Evolutionary conservation across 768 basidiomycete genomes (phyloP).

Genomic region (Leccinum subgranulosum): DNA sequence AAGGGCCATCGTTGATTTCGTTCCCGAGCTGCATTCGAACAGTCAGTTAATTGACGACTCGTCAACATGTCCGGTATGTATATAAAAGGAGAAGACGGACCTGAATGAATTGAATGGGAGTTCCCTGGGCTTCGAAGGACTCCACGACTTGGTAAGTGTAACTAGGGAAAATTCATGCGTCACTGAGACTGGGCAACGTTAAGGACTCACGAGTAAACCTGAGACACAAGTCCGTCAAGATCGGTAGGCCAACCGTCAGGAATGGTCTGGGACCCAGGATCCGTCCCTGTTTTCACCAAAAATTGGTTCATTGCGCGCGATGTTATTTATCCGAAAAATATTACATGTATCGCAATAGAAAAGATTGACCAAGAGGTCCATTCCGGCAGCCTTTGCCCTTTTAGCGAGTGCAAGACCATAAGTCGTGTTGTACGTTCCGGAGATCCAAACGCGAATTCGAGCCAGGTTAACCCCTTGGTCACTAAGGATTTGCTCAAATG

Average conservation of each 20-base stretch:
- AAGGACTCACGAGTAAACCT: slow-evolving; percentile 4
- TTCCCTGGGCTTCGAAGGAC: slow-evolving; percentile 8
- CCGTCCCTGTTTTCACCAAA: slow-evolving; percentile 1
- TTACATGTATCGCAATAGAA: slow-evolving; percentile 13
- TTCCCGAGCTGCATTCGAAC: slow-evolving; percentile 8
- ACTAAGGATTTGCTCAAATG: slow-evolving; percentile 7
- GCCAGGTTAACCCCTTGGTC: slow-evolving; percentile 14
- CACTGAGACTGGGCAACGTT: too few relatives aligned
- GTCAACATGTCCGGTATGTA: background rate
- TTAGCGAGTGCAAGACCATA: slow-evolving; percentile 11
- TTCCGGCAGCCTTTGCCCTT: slow-evolving; percentile 10
- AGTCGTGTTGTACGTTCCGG: slow-evolving; percentile 7
- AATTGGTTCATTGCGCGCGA: background rate
- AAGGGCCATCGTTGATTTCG: slow-evolving; percentile 10
- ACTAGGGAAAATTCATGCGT: background rate
- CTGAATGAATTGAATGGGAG: slow-evolving; percentile 10
- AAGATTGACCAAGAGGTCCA: slow-evolving; percentile 11
- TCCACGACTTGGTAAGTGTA: slow-evolving; percentile 6
- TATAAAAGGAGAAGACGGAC: background rate
- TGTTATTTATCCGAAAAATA: background rate
- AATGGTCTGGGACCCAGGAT: slow-evolving; percentile 6
- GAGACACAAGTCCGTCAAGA: slow-evolving; percentile 7
- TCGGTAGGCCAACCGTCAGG: slow-evolving; percentile 14
- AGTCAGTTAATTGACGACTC: background rate
- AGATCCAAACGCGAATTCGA: slow-evolving; percentile 11